Evolutionary conservation across 2,329 filamentous ascomycete genomes (phyloP), one percentile per base, ranked within the genome.

Genomic region (Hypoxylon sp.): DNA sequence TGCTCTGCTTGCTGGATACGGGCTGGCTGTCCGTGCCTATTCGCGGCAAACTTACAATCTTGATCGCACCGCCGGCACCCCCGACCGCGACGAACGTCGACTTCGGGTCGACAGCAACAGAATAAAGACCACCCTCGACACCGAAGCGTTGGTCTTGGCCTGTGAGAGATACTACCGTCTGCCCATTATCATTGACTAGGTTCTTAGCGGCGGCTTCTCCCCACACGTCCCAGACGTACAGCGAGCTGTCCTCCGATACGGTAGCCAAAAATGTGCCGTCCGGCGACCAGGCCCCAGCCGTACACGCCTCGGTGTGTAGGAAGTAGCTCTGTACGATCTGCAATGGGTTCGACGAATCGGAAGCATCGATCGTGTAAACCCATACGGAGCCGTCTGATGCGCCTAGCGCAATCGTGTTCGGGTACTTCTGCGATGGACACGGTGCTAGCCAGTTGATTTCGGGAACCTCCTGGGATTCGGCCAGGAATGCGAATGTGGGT

Each of bases 141-240:
- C 89, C 90, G 82, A 99, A 99, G 50, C 96, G 90, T 82, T 97
- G 93, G 80, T 99, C 96, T 13, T 89, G 85, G 0, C 86, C 87
- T 1, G 92, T 97, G 49, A 98, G 84, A 0, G 89, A 90, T 5
- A 98, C 88, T 11, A 94, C 89, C 0, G 93, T 87, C 80, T 84
- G 83, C 46, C 86, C 85, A 73, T 87, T 87, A 71, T 85, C 82
- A 60, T 81, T 81, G 52, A 80, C 78, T 7, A 88, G 76, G 32
- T 81, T 82, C 72, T 82, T 81, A 46, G 83, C 90, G 2, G 91
- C 90, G 0, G 92, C 93, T 21, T 89, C 87, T 52, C 93, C 93
- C 81, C 94, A 97, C 13, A 94, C 91, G 76, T 98, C 96, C 89
- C 93, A 98, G 23, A 97, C 94, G 79, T 94, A 95, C 64, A 99